Base-by-base conservation (phyloP, 2,329 filamentous ascomycete species). In the Fusarium albosuccineum region DNA sequence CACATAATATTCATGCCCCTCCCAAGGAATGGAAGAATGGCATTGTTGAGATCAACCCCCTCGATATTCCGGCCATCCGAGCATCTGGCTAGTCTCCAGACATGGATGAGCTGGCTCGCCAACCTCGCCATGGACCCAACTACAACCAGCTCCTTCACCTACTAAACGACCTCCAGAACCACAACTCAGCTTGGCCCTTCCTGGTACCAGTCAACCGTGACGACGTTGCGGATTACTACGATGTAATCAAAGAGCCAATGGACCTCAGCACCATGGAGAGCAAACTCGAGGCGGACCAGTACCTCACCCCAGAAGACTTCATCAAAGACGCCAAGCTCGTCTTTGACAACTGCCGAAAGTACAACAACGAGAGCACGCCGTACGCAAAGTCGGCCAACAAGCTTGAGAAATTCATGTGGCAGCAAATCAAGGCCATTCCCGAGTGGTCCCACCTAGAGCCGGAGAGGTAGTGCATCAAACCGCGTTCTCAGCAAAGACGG, bases 181-280 rank as follows among this genome's bases (percentile, higher is more conserved):
- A 97, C 80, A 90, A 90, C 71, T 91, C 92, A 8, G 92, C 94
- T 0, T 99, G 96, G 96, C 96, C 96, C 0, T 99, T 99, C 83
- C 86, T 96, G 33, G 88, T 93, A 27, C 95, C 96, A 1, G 96
- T 99, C 70, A 97, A 97, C 77, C 90, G 91, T 70, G 96, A 99
- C 73, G 96, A 98, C 70, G 96, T 99, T 0, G 90, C 93, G n/a
- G 96, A 99, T 78, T 99, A 99, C 81, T 98, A 98, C 82, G 93
- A 97, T 62, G 94, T 98, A 64, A 99, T 99, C 83, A 94, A 94
- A 76, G 92, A 97, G 78, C 96, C 96, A 36, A 99, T 99, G 96
- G 96, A 97, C 76, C 84, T 97, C 48, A 91, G 88, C 48, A 97
- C 94, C 17, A 98, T 99, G 95, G 96, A 98, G 79, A 89, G 89